A percentile compares a stretch with the other conserved stretches of the same genome.
phyloP scores from a whole-genome alignment of 1,139 yeast genomes.

The Blastobotrys elegans region DNA sequence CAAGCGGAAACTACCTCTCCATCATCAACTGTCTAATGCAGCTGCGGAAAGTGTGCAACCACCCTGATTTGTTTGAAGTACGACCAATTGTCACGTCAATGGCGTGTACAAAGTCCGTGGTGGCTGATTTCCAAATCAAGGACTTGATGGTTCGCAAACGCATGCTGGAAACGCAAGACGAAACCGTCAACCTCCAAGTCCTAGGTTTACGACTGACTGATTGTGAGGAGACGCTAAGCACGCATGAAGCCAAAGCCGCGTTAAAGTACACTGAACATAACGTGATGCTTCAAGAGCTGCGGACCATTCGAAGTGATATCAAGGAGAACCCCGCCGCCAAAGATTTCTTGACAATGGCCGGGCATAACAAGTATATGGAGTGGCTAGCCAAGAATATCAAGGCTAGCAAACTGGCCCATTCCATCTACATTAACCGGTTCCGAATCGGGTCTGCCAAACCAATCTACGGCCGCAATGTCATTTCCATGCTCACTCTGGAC shows the following conservation, averaged over 20 bases:
- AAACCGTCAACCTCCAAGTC: slow-evolving; percentile 46
- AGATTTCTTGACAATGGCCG: slow-evolving; percentile 48
- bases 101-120: slow-evolving; percentile 63
- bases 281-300: slow-evolving; percentile 26
- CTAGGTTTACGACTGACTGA: slow-evolving; percentile 55
- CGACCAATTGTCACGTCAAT: slow-evolving; percentile 91
- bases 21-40: slow-evolving; percentile 98
- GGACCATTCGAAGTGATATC: slow-evolving; percentile 17
- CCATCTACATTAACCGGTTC: slow-evolving; percentile 52
- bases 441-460: slow-evolving; percentile 32
- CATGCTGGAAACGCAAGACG: slow-evolving; percentile 29
- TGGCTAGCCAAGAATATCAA: slow-evolving; percentile 41
- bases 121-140: slow-evolving; percentile 44
- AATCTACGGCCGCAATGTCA: slow-evolving; percentile 30
- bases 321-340: slow-evolving; percentile 34
- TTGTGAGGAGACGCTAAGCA: slow-evolving; percentile 43
- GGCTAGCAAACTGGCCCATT: slow-evolving; percentile 49
- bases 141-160: slow-evolving; percentile 44
- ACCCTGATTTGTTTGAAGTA: slow-evolving; percentile 94
- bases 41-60: slow-evolving; percentile 93
- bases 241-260: slow-evolving; percentile 47
- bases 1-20: slow-evolving; percentile 90
- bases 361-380: slow-evolving; percentile 56
- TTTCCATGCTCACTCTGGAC: slow-evolving; percentile 10
- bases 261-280: slow-evolving; percentile 44